phyloP scores from a whole-genome alignment of 768 basidiomycete species.

The Auricularia auricula-judae region DNA sequence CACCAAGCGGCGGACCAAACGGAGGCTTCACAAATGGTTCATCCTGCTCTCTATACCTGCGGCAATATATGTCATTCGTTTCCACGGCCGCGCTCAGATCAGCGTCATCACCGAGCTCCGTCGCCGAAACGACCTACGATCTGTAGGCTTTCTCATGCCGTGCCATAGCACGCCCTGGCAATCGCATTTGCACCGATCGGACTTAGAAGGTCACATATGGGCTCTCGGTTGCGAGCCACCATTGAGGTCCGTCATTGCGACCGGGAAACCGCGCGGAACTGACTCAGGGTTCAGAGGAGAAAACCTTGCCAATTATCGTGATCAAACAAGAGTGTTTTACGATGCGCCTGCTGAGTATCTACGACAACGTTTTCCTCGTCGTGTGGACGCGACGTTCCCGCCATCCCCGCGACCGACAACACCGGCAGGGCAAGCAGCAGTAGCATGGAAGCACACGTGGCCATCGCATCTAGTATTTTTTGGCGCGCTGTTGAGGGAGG shows the following conservation, averaged over 20 bases:
- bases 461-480: slow-evolving; percentile 78
- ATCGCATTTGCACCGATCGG: slow-evolving; percentile 66
- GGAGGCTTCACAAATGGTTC: slow-evolving; percentile 24
- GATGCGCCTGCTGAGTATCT: slow-evolving; percentile 59
- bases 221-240: slow-evolving; percentile 91
- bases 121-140: slow-evolving; percentile 35
- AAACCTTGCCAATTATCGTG: slow-evolving; percentile 47
- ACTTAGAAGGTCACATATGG: slow-evolving; percentile 64
- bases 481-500: slow-evolving; percentile 53
- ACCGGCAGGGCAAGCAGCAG: slow-evolving; percentile 11
- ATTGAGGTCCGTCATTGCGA: slow-evolving; percentile 37
- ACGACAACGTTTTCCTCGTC: slow-evolving; percentile 47
- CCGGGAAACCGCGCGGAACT: not conserved
- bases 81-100: slow-evolving; percentile 75
- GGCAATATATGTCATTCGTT: slow-evolving; percentile 56
- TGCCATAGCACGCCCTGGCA: slow-evolving; percentile 96
- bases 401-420: slow-evolving; percentile 41
- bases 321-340: slow-evolving; percentile 81
- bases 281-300: slow-evolving; percentile 28
- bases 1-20: slow-evolving; percentile 22
- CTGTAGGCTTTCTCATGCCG: slow-evolving; percentile 82
- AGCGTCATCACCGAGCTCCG: slow-evolving; percentile 61
- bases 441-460: slow-evolving; percentile 62
- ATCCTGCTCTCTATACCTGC: slow-evolving; percentile 47
- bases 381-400: slow-evolving; percentile 55